Evolutionary conservation across 805 yeast genomes (phyloP), one percentile per base, ranked within the genome.

Genomic region (Sugiyamaella floridensis): DNA sequence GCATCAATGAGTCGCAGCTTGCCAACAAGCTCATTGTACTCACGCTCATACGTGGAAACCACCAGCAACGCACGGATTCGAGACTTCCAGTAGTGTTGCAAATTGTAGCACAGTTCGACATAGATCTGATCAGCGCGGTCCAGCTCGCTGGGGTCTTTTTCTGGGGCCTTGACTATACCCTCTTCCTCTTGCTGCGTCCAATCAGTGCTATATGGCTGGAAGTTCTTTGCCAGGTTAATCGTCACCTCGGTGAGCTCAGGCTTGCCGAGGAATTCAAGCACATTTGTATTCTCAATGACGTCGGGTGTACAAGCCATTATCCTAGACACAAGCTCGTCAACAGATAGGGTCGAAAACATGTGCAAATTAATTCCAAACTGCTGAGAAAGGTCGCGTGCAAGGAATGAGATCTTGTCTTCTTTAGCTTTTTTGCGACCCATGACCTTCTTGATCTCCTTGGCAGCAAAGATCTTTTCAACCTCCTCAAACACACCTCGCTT

Each of bases 281-380:
- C 85, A 52, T 88, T 86, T 12, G 77, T 70, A 54, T 83, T 87
- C 16, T 77, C 76, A 51, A 92, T 56, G 8, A 92, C 78, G 9
- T 85, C 90, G 19, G 72, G 72, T 50, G 87, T 86, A 71, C 99
- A 93, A 45, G 75, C 78, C 55, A 93, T 71, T 8, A 93, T 79
- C 64, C 83, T 85, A n/a, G 60, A 50, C 7, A 92, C 83, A 28
- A 92, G 75, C 43, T 80, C 85, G 4, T 77, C 80, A 40, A 84
- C 95, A 0, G 83, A 59, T 19, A 80, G 58, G 43, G 72, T 72
- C 4, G 88, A 76, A 68, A 81, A 88, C 71, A 82, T 76, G 65
- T 93, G 98, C 49, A 93, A 74, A 64, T 92, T 90, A 63, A 93
- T 93, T 41, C 96, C 96, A 72, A 93, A 89, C 61, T 89, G 97